Evolutionary conservation across 2,329 filamentous ascomycete genomes (phyloP).

Genomic region (Lasiodiplodia hormozganensis): DNA sequence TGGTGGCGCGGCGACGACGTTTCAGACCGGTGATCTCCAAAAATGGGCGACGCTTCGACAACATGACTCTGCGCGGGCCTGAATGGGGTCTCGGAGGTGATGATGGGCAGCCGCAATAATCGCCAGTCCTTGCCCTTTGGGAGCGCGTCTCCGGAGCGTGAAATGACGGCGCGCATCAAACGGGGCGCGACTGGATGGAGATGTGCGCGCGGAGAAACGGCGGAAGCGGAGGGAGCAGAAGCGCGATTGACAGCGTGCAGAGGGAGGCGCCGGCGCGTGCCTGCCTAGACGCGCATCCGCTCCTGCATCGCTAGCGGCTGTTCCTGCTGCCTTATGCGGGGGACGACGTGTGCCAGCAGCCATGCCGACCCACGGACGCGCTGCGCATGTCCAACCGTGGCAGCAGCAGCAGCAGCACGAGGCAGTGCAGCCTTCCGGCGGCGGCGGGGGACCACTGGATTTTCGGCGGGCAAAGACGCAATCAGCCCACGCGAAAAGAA

Average conservation of each 20-base stretch:
- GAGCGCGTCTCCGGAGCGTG: conserved; percentile 2
- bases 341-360: conserved; percentile 9
- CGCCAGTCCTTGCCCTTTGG: conserved; percentile 6
- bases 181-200: conserved; percentile 4
- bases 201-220: conserved; percentile 10
- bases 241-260: conserved; percentile 2
- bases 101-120: conserved; percentile 12
- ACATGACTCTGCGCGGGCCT: conserved; percentile 14
- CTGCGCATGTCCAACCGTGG: conserved; percentile 3
- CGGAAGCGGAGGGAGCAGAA: neutral
- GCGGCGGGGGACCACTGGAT: neutral
- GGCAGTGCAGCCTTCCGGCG: neutral
- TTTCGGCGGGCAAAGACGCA: neutral
- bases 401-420: neutral
- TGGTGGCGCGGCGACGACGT: conserved; percentile 11
- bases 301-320: conserved; percentile 25
- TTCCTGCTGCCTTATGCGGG: conserved; percentile 23
- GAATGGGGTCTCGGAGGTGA: conserved; percentile 6
- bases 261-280: conserved; percentile 20
- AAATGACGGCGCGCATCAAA: conserved; percentile 22
- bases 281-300: conserved; percentile 11
- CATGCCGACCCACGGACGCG: neutral
- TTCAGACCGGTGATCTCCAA: conserved; percentile 1
- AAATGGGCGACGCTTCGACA: conserved; percentile 1
- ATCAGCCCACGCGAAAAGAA: conserved; percentile 26